These are phyloP conservation scores for Eutrema japonicum DNA, from an alignment of 345 rosid species.

Conservation along the genomic window DNA sequence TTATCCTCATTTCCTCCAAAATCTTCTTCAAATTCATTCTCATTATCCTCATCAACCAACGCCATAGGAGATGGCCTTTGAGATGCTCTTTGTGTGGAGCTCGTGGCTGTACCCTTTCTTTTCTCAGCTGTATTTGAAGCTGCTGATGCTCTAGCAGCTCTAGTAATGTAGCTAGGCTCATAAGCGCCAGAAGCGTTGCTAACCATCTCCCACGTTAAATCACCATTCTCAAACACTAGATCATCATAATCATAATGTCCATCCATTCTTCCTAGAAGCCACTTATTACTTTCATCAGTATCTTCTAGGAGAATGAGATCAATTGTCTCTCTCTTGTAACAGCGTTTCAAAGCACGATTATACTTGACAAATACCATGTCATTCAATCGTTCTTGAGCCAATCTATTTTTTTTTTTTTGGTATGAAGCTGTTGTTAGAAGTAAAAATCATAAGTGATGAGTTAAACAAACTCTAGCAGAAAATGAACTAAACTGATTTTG, in stretches of 20 bases:
- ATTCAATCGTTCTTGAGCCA: too few species aligned
- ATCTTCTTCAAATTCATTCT: not conserved
- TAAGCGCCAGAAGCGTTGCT: too few species aligned
- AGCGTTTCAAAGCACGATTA: not conserved
- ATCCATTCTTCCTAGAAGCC: not conserved
- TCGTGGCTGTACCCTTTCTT: not conserved
- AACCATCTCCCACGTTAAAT: too few species aligned
- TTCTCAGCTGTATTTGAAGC: not conserved
- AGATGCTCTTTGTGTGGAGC: not conserved
- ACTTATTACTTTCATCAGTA: not conserved
- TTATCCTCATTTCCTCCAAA: not conserved
- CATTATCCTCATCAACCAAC: not conserved
- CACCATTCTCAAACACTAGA: too few species aligned
- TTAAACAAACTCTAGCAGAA: too few species aligned
- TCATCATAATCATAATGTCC: too few species aligned
- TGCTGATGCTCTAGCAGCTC: not conserved
- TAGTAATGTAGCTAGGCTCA: not conserved
- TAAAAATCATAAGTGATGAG: too few species aligned
- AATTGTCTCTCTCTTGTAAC: not conserved
- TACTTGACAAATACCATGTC: not conserved
- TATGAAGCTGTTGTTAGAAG: too few species aligned
- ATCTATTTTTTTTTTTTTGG: too few species aligned
- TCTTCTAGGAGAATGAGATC: not conserved
- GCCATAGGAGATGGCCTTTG: not conserved
- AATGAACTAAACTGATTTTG: too few species aligned